Base-by-base conservation (phyloP, 108 stramenopile genomes). In the Schizochytrium sp. region DNA sequence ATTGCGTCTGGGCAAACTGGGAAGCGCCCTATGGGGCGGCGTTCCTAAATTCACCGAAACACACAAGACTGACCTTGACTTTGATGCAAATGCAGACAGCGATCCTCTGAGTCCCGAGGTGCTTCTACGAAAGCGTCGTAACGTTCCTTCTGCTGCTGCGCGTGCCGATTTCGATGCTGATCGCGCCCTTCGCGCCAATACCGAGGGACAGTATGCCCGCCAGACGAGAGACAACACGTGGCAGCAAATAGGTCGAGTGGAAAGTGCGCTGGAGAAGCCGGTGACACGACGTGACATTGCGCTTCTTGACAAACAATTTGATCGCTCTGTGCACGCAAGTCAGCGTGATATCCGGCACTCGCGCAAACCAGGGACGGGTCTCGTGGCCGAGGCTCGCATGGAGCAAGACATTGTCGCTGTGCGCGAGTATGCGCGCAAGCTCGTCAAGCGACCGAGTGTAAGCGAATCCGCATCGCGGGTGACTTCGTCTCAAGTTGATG, bases 361-460 rank as follows among this genome's bases (percentile, higher is more conserved):
- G 19, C 45, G 76, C 25, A 83, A 83, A 45, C 76, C 76, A 12
- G 76, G 76, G 2, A 83, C 48, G 3, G 76, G 76, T 43, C 51
- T 83, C 25, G 48, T 83, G 76, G 48, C 76, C 25, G 76, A 83
- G 23, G 51, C 48, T 1, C 45, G 76, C n/a, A 83, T 83, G 76
- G 76, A 83, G 76, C 76, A 83, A 23, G 76, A 83, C 28, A 83
- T 83, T 83, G 76, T 83, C 6, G 76, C 76, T 6, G 51, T 53
- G 16, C 44, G 48, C 16, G 76, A 83, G 23, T 12, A n/a, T 12
- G 45, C 51, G 48, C 45, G 76, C n/a, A 69, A 69, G 41, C 63
- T 69, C 41, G 63, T 69, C 25, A 23, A 69, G 25, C 8, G 63
- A 69, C 63, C 63, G 55, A 57, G 55, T 57, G 8, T 3, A 34